Percentiles rank a stretch among this genome's conserved stretches.
Conservation (phyloP, 495 filamentous ascomycete genomes). For the Penicillium fimorum region DNA sequence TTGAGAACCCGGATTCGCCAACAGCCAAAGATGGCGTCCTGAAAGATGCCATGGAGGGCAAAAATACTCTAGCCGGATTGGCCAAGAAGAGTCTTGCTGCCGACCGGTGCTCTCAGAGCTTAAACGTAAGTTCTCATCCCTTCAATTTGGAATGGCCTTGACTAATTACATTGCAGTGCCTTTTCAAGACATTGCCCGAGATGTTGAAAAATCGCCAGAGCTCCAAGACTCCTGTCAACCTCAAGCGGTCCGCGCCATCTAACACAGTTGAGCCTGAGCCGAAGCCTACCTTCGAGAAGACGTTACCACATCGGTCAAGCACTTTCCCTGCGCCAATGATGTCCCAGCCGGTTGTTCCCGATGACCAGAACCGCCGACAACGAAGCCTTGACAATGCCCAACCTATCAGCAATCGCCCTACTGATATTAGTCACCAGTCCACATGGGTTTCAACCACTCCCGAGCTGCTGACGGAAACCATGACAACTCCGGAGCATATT, state of each 20-base stretch:
- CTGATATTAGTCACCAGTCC: conserved; percentile 23
- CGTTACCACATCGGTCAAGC: conserved; percentile 46
- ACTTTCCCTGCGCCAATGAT: conserved; percentile 46
- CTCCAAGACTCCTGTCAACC: conserved; percentile 38
- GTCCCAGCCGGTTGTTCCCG: conserved; percentile 17
- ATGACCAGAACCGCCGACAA: conserved; percentile 26
- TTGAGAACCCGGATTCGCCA: conserved; percentile 82
- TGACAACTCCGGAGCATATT: conserved; percentile 33
- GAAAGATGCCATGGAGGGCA: conserved; percentile 79
- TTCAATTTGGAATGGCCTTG: neutral
- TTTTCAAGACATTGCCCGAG: conserved; percentile 81
- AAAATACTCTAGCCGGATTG: conserved; percentile 72
- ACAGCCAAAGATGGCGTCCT: conserved; percentile 73
- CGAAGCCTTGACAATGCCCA: conserved; percentile 38
- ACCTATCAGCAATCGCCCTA: conserved; percentile 20
- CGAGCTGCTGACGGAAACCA: conserved; percentile 32
- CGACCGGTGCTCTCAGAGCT: conserved; percentile 72
- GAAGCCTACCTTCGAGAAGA: conserved; percentile 30
- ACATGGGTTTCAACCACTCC: conserved; percentile 35
- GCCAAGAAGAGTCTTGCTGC: conserved; percentile 85
- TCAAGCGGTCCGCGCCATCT: conserved; percentile 43
- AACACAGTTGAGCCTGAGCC: conserved; percentile 26
- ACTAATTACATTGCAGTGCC: conserved; percentile 41
- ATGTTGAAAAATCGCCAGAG: conserved; percentile 58
- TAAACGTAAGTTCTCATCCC: conserved; percentile 56